A percentile compares a stretch with the other conserved stretches of the same genome.
Conservation (phyloP, 768 basidiomycete species). For the Tulasnella calospora region DNA sequence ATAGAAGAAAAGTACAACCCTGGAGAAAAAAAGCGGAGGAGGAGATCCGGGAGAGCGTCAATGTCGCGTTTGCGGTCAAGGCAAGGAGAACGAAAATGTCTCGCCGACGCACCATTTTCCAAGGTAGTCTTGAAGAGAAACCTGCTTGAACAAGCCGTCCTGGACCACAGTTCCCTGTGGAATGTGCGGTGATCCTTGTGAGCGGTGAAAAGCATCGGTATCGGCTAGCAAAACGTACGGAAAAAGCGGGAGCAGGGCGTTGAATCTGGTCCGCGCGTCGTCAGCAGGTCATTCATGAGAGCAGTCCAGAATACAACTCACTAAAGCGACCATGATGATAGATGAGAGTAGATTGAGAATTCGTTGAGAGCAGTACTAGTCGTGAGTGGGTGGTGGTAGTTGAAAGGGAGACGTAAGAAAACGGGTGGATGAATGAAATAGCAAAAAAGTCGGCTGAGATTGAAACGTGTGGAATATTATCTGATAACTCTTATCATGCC, state of each 20-base stretch:
- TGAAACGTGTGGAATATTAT: background rate
- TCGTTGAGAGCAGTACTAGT: background rate
- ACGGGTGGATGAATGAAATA: background rate
- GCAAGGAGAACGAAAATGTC: constrained; percentile 11
- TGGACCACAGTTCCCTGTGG: constrained; percentile 52
- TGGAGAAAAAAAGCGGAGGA: constrained; percentile 34
- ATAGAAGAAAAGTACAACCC: constrained; percentile 94
- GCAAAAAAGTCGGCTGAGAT: constrained; percentile 7
- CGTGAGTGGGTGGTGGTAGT: background rate
- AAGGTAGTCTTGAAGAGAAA: constrained; percentile 65
- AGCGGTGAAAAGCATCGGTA: background rate
- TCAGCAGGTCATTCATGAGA: background rate
- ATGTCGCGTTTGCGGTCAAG: constrained; percentile 22
- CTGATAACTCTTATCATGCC: constrained; percentile 2
- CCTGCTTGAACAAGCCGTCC: constrained; percentile 70
- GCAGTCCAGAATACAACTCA: background rate
- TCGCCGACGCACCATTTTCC: constrained; percentile 67
- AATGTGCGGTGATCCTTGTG: background rate
- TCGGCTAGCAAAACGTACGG: constrained; percentile 36
- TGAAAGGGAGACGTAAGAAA: background rate
- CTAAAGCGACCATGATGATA: constrained; percentile 6
- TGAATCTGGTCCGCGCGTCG: constrained; percentile 46
- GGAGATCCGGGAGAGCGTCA: constrained; percentile 22
- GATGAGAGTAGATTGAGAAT: background rate
- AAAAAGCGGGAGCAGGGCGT: constrained; percentile 80